phyloP scores from a whole-genome alignment of 306 rosid genomes.

The Malus fusca region DNA sequence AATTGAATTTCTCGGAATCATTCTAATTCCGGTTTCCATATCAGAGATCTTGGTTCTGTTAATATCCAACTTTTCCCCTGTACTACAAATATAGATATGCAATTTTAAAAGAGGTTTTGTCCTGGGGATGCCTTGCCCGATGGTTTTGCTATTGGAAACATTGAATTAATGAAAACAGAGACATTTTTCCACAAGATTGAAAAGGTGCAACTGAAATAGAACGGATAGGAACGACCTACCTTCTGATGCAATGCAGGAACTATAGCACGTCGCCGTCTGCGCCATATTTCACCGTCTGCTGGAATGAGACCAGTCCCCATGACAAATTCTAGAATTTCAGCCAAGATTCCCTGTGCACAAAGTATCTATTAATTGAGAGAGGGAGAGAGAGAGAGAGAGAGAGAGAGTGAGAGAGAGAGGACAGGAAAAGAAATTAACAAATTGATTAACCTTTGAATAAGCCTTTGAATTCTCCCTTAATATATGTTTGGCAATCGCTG shows the following conservation, averaged over 20 bases:
- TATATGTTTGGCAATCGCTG: slow-evolving; percentile 81
- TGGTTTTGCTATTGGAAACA: not conserved
- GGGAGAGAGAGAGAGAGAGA: not conserved
- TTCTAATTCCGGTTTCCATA: not conserved
- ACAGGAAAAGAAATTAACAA: slow-evolving; percentile 2
- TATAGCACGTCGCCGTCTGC: slow-evolving; percentile 71
- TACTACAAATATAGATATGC: not conserved
- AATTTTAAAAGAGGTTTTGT: not conserved
- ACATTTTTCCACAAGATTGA: not conserved
- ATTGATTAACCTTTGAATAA: slow-evolving; percentile 72
- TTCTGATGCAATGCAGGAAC: slow-evolving; percentile 90
- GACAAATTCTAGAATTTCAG: slow-evolving; percentile 91
- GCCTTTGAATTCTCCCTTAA: slow-evolving; percentile 84
- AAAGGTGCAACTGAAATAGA: not conserved
- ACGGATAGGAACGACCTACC: slow-evolving; percentile 28
- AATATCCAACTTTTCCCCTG: not conserved
- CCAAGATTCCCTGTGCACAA: slow-evolving; percentile 80
- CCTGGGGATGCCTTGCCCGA: not conserved
- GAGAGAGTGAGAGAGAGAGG: not conserved
- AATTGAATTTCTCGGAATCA: not conserved
- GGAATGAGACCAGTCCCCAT: slow-evolving; percentile 99
- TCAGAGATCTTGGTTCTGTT: not conserved
- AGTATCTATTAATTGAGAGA: slow-evolving; percentile 11
- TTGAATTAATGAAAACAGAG: not conserved
- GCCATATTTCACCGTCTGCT: slow-evolving; percentile 98